Conservation (phyloP, 192 early-diverging fungal species). For the Coemansia sp. region DNA sequence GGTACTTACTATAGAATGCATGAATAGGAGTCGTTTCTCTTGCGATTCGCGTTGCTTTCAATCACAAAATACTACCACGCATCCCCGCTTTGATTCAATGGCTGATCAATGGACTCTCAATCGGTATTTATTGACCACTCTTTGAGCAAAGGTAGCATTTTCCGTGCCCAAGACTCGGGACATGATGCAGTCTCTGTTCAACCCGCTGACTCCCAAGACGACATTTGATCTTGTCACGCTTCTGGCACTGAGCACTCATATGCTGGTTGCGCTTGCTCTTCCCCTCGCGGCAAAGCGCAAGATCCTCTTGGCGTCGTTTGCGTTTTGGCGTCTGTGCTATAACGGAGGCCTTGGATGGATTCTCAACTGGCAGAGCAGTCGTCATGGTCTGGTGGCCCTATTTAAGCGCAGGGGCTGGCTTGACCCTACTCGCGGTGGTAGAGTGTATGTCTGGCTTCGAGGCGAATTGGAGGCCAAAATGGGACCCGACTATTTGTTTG, state of each 20-base stretch:
- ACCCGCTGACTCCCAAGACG: conserved; percentile 67
- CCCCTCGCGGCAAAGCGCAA: conserved; percentile 58
- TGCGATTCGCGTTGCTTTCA: no score
- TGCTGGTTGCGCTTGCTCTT: conserved; percentile 69
- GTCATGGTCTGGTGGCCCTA: conserved; percentile 68
- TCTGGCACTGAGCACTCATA: conserved; percentile 64
- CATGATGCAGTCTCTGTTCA: conserved; percentile 77
- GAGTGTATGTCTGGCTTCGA: conserved; percentile 64
- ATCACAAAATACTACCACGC: no score
- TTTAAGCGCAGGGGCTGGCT: conserved; percentile 72
- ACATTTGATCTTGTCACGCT: conserved; percentile 75
- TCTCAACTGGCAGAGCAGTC: conserved; percentile 79
- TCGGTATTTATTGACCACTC: not conserved
- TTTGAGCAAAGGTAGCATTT: conserved; percentile 33
- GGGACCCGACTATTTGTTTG: conserved; percentile 79
- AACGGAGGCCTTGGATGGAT: conserved; percentile 85
- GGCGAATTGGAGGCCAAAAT: conserved; percentile 75
- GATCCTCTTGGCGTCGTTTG: conserved; percentile 74
- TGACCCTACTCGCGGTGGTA: conserved; percentile 59
- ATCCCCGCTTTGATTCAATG: not conserved
- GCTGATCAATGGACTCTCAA: not conserved
- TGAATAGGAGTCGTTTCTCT: not conserved
- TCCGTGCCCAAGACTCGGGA: conserved; percentile 75
- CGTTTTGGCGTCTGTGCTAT: conserved; percentile 87
- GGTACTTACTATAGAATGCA: not conserved